A percentile compares a stretch with the other conserved stretches of the same genome.
Conservation (phyloP, 495 filamentous ascomycete species). For the Penicillium malachiteum region DNA sequence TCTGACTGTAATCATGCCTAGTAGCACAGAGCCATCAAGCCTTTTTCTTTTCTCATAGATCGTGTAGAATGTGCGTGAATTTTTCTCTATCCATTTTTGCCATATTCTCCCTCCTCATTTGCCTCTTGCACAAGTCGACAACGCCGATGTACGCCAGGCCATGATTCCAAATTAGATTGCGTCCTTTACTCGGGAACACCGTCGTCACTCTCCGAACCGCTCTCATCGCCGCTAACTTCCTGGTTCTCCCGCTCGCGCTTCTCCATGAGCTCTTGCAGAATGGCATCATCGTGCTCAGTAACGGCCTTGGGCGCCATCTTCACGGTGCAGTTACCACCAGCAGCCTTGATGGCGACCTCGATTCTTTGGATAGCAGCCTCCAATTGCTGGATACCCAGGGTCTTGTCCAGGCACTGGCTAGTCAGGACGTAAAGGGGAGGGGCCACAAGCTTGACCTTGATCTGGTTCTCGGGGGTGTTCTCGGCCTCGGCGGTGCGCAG, state of each 20-base stretch:
- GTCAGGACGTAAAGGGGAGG: conserved; percentile 94
- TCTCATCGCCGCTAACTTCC: conserved; percentile 95
- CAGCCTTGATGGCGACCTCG: conserved; percentile 65
- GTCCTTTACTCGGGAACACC: conserved; percentile 48
- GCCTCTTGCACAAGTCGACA: conserved; percentile 20
- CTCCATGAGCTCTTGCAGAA: conserved; percentile 96
- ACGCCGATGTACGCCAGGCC: conserved; percentile 17
- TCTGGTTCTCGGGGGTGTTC: conserved; percentile 84
- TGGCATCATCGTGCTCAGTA: conserved; percentile 96
- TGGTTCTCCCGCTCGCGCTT: conserved; percentile 97
- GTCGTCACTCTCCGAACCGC: conserved; percentile 89
- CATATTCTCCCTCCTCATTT: conserved; percentile 15
- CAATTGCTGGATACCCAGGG: conserved; percentile 73
- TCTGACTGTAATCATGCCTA: conserved; percentile 33
- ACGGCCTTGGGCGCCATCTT: conserved; percentile 99
- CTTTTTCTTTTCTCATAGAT: conserved; percentile 36
- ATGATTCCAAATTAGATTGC: conserved; percentile 9
- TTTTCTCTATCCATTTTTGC: conserved; percentile 39
- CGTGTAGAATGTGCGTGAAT: conserved; percentile 38
- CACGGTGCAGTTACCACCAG: conserved; percentile 75
- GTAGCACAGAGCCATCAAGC: conserved; percentile 34
- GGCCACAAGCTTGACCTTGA: conserved; percentile 95
- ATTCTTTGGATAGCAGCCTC: conserved; percentile 88
- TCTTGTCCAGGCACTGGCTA: conserved; percentile 92
- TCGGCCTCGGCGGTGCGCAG: conserved; percentile 82